These are phyloP conservation scores for Mycena citricolor DNA, from an alignment of 1,284 basidiomycete species.

Conservation along the genomic window DNA sequence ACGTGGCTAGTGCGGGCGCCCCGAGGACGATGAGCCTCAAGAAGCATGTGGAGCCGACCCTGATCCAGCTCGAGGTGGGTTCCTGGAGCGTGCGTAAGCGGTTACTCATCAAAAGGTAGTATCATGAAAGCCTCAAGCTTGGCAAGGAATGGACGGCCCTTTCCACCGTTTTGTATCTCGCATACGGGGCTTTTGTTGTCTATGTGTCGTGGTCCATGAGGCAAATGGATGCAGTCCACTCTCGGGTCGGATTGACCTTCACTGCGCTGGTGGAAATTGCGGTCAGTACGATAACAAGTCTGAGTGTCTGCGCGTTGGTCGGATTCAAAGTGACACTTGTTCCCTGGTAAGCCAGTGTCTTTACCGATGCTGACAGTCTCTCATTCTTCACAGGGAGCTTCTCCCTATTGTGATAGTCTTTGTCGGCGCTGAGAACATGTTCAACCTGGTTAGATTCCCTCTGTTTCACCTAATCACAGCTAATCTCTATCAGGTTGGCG, in stretches of 20 bases:
- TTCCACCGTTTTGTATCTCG: conserved; percentile 72
- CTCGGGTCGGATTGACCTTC: conserved; percentile 87
- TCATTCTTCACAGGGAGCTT: conserved; percentile 56
- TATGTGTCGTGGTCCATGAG: conserved; percentile 81
- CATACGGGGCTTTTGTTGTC: conserved; percentile 78
- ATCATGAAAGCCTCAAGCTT: conserved; percentile 45
- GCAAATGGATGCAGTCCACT: conserved; percentile 84
- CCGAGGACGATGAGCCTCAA: conserved; percentile 46
- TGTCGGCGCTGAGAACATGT: conserved; percentile 97
- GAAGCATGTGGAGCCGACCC: conserved; percentile 59
- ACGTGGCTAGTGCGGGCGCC: conserved; percentile 44
- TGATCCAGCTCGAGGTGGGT: conserved; percentile 71
- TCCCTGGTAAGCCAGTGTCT: conserved; percentile 60
- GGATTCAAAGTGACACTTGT: conserved; percentile 86
- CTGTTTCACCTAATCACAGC: conserved; percentile 4
- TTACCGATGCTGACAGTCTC: conserved; percentile 4
- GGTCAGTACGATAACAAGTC: conserved; percentile 89
- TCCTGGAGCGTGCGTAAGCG: conserved; percentile 5
- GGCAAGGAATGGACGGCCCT: conserved; percentile 55
- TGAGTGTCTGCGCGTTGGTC: conserved; percentile 86
- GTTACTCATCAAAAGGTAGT: conserved; percentile 37
- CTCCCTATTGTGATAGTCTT: conserved; percentile 94
- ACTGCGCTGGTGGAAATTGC: conserved; percentile 90
- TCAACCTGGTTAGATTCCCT: conserved; percentile 69
- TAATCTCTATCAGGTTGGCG: conserved; percentile 64